Conservation (phyloP, 148 eudicot species). For the Chenopodium formosanum region DNA sequence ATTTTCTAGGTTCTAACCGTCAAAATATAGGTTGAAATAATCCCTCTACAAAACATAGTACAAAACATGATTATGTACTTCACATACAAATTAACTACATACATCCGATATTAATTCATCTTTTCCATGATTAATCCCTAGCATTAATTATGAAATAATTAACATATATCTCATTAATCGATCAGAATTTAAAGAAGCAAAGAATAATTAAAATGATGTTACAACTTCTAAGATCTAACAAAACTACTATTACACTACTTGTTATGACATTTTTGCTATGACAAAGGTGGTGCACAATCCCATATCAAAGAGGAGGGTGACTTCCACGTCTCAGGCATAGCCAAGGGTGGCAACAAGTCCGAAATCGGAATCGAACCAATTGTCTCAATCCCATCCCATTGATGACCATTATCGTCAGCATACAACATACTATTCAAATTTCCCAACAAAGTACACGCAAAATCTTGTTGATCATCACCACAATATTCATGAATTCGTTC, state of each 20-base stretch:
- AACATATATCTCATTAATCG: neutral
- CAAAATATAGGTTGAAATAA: neutral
- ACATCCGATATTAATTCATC: neutral
- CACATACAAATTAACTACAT: neutral
- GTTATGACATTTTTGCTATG: slow-evolving; percentile 20
- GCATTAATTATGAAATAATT: neutral
- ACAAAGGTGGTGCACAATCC: slow-evolving; percentile 53
- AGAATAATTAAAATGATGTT: neutral
- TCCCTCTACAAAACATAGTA: neutral
- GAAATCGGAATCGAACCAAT: slow-evolving; percentile 18
- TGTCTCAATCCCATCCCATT: slow-evolving; percentile 1
- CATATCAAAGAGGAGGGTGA: slow-evolving; percentile 37
- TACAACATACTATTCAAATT: slow-evolving; percentile 28
- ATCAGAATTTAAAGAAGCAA: neutral
- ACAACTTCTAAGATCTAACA: neutral
- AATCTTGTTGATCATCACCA: slow-evolving; percentile 20
- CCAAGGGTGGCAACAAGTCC: slow-evolving; percentile 26
- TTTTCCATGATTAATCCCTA: neutral
- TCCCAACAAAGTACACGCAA: slow-evolving; percentile 21
- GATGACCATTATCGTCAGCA: slow-evolving; percentile 13
- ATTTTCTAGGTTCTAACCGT: neutral
- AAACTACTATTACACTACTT: neutral
- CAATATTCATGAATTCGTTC: neutral
- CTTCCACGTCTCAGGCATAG: slow-evolving; percentile 43
- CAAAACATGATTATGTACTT: neutral